These are phyloP conservation scores for Cladorrhinum samala DNA, from an alignment of 495 filamentous ascomycete species.

Conservation along the genomic window DNA sequence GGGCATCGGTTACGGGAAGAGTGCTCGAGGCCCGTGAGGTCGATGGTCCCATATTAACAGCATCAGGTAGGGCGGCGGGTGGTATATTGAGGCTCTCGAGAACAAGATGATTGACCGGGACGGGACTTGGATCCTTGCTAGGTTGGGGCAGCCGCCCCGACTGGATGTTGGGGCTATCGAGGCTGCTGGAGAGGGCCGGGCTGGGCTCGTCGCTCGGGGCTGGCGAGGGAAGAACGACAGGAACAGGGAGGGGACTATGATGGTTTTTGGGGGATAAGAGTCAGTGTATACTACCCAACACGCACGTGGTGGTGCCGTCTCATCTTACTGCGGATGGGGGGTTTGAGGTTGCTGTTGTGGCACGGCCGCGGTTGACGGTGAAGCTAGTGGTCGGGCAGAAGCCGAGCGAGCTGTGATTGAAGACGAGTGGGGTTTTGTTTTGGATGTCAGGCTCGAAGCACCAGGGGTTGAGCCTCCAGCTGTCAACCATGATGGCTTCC, in stretches of 20 bases:
- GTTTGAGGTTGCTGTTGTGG: background rate
- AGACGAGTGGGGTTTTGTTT: background rate
- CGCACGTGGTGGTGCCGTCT: background rate
- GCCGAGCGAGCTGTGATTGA: background rate
- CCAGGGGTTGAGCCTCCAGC: background rate
- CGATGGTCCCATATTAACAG: conserved; percentile 7
- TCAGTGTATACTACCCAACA: background rate
- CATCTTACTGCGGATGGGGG: background rate
- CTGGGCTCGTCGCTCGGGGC: conserved; percentile 51
- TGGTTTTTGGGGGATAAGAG: too few relatives aligned
- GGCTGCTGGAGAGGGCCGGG: conserved; percentile 27
- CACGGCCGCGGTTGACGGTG: background rate
- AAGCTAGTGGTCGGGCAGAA: background rate
- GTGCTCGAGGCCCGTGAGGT: background rate
- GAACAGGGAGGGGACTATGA: conserved; percentile 4
- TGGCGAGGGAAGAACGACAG: conserved; percentile 46
- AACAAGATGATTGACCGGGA: too few relatives aligned
- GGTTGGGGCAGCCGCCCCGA: background rate
- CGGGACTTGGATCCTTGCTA: too few relatives aligned
- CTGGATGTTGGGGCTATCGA: conserved; percentile 24
- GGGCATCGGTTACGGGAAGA: conserved; percentile 20
- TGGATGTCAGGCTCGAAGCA: background rate
- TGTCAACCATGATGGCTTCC: background rate
- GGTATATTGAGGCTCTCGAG: too few relatives aligned
- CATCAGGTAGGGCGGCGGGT: conserved; percentile 2